phyloP scores from a whole-genome alignment of 2,329 filamentous ascomycete genomes.

The Cercospora citrullina region DNA sequence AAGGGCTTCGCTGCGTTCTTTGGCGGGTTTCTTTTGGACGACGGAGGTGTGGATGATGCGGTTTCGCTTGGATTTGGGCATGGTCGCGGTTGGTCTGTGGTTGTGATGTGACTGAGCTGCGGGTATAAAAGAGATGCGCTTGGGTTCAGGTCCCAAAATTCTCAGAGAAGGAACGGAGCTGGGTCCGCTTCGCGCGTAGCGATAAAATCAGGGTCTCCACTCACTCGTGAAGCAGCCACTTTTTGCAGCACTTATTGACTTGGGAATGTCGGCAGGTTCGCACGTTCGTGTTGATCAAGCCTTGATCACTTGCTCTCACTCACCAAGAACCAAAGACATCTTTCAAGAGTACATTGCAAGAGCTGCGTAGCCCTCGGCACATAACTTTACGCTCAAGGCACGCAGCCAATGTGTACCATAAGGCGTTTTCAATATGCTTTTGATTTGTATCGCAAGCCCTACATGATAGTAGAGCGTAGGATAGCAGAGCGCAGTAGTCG shows the following conservation, averaged over 20 bases:
- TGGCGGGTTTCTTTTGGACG: slow-evolving; percentile 83
- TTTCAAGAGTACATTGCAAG: too few relatives aligned
- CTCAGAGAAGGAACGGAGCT: background rate
- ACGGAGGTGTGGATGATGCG: slow-evolving; percentile 87
- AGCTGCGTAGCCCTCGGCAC: too few relatives aligned
- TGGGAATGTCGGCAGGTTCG: too few relatives aligned
- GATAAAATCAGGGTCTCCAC: background rate
- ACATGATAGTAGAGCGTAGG: background rate
- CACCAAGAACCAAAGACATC: too few relatives aligned
- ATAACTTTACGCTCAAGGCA: background rate
- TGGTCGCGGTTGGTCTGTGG: slow-evolving; percentile 47
- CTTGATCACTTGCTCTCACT: too few relatives aligned
- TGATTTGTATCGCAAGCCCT: background rate
- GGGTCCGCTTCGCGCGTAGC: background rate
- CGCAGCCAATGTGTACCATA: background rate
- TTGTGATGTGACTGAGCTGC: background rate
- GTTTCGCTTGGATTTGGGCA: slow-evolving; percentile 96
- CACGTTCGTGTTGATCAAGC: too few relatives aligned
- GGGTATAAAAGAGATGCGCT: background rate
- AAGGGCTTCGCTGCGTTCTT: slow-evolving; percentile 81
- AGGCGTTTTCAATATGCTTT: background rate
- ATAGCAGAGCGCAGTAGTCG: background rate
- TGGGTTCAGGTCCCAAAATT: background rate
- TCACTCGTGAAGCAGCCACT: background rate
- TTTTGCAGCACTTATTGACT: too few relatives aligned